phyloP scores from a whole-genome alignment of 352 stramenopile genomes.

The Globisporangium solare region DNA sequence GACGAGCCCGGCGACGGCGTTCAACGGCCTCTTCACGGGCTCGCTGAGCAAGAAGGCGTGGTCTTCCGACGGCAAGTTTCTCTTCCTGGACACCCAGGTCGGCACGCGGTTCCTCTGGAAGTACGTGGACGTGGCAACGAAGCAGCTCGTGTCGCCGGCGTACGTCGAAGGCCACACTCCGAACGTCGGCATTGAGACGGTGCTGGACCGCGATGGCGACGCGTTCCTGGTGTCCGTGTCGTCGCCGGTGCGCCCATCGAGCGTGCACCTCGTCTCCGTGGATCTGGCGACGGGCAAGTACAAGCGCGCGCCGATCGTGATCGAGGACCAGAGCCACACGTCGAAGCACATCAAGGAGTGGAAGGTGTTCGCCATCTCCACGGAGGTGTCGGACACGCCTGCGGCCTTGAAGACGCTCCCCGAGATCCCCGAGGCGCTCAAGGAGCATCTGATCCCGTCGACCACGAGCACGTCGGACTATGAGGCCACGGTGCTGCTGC shows the following conservation, averaged over 20 bases:
- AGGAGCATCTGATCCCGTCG: constrained; percentile 43
- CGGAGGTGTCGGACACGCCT: constrained; percentile 39
- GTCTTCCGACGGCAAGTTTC: constrained; percentile 45
- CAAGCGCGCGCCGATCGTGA: constrained; percentile 22
- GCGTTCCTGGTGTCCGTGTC: constrained; percentile 43
- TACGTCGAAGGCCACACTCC: constrained; percentile 38
- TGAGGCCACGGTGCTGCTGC: constrained; percentile 77
- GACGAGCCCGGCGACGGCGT: constrained; percentile 34
- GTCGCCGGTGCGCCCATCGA: constrained; percentile 49
- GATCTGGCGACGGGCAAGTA: constrained; percentile 43
- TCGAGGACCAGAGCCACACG: constrained; percentile 41
- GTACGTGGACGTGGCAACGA: constrained; percentile 50
- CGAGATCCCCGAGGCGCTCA: constrained; percentile 25
- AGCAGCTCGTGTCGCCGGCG: constrained; percentile 36
- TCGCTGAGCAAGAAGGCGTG: constrained; percentile 47
- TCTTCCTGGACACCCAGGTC: constrained; percentile 72
- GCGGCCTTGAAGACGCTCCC: constrained; percentile 30
- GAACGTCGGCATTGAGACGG: constrained; percentile 35
- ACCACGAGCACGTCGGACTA: constrained; percentile 48
- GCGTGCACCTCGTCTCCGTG: constrained; percentile 51
- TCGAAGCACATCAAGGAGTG: constrained; percentile 47
- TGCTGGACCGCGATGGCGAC: constrained; percentile 46
- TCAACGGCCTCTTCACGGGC: constrained; percentile 69
- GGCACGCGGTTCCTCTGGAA: constrained; percentile 68
- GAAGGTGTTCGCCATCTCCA: constrained; percentile 53